A percentile compares a stretch with the other conserved stretches of the same genome.
These are phyloP conservation scores for Chenopodium berlandieri DNA, from an alignment of 148 eudicot species.

Conservation along the genomic window DNA sequence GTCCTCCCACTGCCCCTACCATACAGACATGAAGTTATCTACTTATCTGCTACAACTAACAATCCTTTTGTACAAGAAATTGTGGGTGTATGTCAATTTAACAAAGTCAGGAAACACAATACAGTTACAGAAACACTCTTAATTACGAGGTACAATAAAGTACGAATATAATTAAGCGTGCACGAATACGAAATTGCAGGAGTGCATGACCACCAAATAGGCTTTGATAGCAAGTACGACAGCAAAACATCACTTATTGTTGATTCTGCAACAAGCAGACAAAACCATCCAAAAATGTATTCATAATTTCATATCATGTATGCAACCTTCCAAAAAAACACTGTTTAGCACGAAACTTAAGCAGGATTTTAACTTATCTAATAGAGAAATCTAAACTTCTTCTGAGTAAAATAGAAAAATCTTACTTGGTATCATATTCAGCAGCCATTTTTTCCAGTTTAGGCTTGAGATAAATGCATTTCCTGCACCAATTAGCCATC, in stretches of 20 bases:
- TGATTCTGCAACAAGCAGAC: background rate
- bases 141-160: background rate
- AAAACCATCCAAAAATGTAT: background rate
- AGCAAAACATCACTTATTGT: background rate
- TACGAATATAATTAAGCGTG: background rate
- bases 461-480: slow-evolving; percentile 93
- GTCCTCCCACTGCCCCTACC: background rate
- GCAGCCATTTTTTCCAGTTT: slow-evolving; percentile 93
- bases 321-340: background rate
- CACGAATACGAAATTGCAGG: background rate
- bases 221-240: background rate
- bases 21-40: background rate
- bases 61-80: background rate
- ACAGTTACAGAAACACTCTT: background rate
- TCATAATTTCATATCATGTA: no score
- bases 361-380: background rate
- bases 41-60: background rate
- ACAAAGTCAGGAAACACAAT: background rate
- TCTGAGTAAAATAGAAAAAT: background rate
- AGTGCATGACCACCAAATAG: background rate
- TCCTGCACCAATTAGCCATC: slow-evolving; percentile 95
- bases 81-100: background rate
- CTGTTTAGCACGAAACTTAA: background rate
- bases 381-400: background rate
- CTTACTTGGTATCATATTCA: slow-evolving; percentile 77